Percentiles rank a stretch among this genome's conserved stretches.
Conservation (phyloP, 2,329 filamentous ascomycete genomes). For the Macrophomina phaseolina region DNA sequence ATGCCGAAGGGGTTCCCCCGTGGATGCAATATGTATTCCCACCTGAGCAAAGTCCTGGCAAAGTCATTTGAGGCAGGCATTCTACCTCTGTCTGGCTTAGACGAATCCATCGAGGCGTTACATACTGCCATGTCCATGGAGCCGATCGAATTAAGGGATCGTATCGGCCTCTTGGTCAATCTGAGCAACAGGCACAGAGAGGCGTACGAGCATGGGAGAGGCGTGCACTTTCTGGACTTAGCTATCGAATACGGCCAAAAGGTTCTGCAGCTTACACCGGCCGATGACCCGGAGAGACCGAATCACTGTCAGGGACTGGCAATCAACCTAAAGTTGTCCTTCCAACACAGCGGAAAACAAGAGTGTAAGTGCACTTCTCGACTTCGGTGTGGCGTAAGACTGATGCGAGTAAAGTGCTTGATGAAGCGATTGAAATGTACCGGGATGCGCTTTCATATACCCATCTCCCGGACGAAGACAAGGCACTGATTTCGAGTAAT, state of each 20-base stretch:
- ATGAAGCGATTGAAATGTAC: conserved; percentile 1
- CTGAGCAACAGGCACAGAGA: background rate
- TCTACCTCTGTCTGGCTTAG: background rate
- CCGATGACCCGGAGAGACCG: background rate
- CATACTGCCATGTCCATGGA: background rate
- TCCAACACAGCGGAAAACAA: background rate
- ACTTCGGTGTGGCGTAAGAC: background rate
- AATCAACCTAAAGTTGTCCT: background rate
- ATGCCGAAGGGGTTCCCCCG: background rate
- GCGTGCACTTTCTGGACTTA: background rate
- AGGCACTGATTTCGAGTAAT: background rate
- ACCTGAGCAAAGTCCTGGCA: background rate
- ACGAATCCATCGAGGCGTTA: conserved; percentile 2
- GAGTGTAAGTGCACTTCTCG: background rate
- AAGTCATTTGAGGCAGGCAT: background rate
- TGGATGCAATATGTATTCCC: background rate
- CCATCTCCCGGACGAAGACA: background rate
- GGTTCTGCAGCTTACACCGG: background rate
- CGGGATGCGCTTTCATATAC: background rate
- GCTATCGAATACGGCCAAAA: background rate
- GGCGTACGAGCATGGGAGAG: background rate
- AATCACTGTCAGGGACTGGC: background rate
- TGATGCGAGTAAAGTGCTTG: background rate
- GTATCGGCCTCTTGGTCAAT: background rate
- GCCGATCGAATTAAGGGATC: background rate